These are phyloP conservation scores for Neonectria neomacrospora DNA, from an alignment of 2,329 filamentous ascomycete genomes.

Conservation along the genomic window DNA sequence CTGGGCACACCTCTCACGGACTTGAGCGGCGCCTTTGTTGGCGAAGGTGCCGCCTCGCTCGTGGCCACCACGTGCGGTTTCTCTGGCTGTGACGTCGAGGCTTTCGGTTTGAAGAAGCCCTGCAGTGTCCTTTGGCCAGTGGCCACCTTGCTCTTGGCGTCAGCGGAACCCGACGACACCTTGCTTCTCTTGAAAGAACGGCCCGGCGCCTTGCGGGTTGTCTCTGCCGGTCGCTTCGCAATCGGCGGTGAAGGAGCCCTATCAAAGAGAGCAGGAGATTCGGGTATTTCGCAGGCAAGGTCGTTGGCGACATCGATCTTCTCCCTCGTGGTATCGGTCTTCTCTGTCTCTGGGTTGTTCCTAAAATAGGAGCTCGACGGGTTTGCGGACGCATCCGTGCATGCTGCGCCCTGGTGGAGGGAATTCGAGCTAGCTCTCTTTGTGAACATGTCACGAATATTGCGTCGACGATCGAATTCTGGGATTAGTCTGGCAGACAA, in stretches of 20 bases:
- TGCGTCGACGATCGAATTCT: constrained; percentile 86
- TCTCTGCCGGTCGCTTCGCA: constrained; percentile 34
- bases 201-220: constrained; percentile 10
- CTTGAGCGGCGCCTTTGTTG: constrained; percentile 30
- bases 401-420: constrained; percentile 16
- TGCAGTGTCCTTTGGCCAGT: constrained; percentile 69
- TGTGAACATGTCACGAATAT: constrained; percentile 92
- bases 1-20: constrained; percentile 3
- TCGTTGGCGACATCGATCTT: background rate
- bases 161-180: constrained; percentile 33
- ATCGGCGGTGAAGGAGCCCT: constrained; percentile 12
- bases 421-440: constrained; percentile 41
- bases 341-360: background rate
- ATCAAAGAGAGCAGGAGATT: constrained; percentile 4
- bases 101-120: constrained; percentile 78
- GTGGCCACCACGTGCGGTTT: constrained; percentile 16
- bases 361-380: constrained; percentile 2
- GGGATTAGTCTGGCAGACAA: constrained; percentile 86
- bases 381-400: constrained; percentile 6
- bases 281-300: background rate
- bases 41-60: constrained; percentile 22
- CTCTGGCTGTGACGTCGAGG: constrained; percentile 24
- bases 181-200: constrained; percentile 44
- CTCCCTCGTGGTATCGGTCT: background rate
- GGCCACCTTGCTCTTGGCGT: constrained; percentile 48